Base-by-base conservation (phyloP, 345 rosid species). In the Eucalyptus erythrocorys region DNA sequence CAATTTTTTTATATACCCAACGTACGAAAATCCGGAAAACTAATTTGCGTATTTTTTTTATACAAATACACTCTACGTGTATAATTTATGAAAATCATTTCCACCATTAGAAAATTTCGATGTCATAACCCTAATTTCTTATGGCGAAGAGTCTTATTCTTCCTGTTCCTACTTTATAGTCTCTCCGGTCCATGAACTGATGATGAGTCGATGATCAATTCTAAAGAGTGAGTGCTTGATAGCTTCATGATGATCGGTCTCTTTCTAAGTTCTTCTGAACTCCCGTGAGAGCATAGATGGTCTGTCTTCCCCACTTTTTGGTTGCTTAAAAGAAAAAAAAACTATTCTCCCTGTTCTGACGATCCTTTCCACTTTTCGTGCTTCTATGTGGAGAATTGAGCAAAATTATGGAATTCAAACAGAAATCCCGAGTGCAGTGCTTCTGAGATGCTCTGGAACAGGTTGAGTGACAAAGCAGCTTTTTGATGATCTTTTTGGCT, bases 401-500 rank as follows among this genome's bases (percentile, higher is more conserved):
- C 81, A 71, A 37, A 37, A 19, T 37, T 19, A 71, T 37, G 81
- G 81, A 37, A 71, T 19, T 76, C 47, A 40, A 76, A 76, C 47
- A 21, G 3, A 76, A 37, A 40, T 76, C 34, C 47, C 37, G 82
- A 11, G 82, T 1, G 45, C 42, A 76, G 47, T 40, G 47, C 24
- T 76, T 21, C 47, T 40, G 82, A 76, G 49, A 76, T 76, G 86
- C 89, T 50, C 85, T 68, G 85, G 87, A 90, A 87, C 85, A 55
- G 47, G 85, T 57, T 89, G 82, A 88, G 88, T 90, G 34, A 93
- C 27, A 76, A 92, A 92, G 92, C 90, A 92, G 95, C 95, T 94
- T 94, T 87, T 91, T 48, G 90, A 89, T 89, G 55, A 89, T 92
- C 93, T 89, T 92, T 93, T 90, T 88, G 92, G 96, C 76, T 92